Percentiles rank a stretch among this genome's conserved stretches.
These are phyloP conservation scores for Bauhinia variegata DNA, from an alignment of 306 rosid genomes.

Conservation along the genomic window DNA sequence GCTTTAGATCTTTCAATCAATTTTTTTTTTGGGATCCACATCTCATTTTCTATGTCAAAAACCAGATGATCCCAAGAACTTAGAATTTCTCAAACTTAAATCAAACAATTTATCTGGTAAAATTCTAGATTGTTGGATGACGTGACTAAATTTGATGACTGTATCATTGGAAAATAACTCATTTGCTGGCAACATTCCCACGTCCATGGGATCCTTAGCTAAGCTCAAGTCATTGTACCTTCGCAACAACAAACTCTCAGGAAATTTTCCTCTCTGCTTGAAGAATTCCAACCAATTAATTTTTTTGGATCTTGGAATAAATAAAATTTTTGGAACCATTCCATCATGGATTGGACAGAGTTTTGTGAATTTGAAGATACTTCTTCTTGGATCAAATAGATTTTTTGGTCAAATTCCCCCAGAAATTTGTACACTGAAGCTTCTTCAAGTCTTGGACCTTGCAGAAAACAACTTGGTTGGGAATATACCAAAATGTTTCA, in stretches of 20 bases:
- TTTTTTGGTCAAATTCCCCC: constrained; percentile 31
- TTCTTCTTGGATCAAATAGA: constrained; percentile 32
- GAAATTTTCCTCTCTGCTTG: neutral
- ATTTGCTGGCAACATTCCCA: constrained; percentile 1
- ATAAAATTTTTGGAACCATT: neutral
- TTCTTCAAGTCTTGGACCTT: constrained; percentile 35
- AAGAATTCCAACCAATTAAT: neutral
- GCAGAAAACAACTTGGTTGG: constrained; percentile 26
- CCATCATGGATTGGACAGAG: constrained; percentile 24
- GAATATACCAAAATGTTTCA: constrained; percentile 31
- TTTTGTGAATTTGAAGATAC: constrained; percentile 22
- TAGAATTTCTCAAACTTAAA: neutral
- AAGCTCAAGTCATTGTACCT: neutral
- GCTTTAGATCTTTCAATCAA: constrained; percentile 16
- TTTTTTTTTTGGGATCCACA: neutral
- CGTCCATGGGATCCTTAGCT: neutral
- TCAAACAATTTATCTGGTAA: constrained; percentile 13
- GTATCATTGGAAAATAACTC: neutral
- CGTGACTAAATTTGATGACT: neutral
- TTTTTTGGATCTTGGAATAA: neutral
- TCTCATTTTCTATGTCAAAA: constrained; percentile 14
- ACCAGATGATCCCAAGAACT: neutral
- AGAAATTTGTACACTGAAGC: constrained; percentile 26
- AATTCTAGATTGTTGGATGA: constrained; percentile 27
- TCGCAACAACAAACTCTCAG: neutral